A percentile compares a stretch with the other conserved stretches of the same genome.
Conservation (phyloP, 345 rosid genomes). For the Clausena lansium region DNA sequence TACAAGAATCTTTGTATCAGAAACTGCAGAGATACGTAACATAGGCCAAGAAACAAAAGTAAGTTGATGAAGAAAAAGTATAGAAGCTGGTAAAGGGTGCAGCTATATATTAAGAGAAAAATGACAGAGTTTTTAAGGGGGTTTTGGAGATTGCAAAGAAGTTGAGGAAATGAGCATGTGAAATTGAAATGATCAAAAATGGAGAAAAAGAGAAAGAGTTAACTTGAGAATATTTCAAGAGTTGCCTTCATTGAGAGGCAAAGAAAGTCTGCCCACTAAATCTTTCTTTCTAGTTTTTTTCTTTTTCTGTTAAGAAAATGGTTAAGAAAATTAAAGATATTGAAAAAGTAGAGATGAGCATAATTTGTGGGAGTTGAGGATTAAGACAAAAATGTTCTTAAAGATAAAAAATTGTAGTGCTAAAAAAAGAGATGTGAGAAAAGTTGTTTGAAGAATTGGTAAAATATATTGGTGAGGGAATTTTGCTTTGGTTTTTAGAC, state of each 20-base stretch:
- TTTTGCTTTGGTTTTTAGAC: not conserved
- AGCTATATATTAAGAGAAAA: not conserved
- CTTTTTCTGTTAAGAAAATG: not conserved
- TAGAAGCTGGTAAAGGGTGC: not conserved
- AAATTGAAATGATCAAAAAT: not conserved
- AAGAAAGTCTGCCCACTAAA: slow-evolving; percentile 5
- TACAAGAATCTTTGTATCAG: not conserved
- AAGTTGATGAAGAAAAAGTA: too few species aligned
- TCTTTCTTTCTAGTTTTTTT: not conserved
- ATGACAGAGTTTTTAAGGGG: not conserved
- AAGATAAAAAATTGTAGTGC: not conserved
- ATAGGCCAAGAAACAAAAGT: not conserved
- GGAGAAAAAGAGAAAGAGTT: too few species aligned
- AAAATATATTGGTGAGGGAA: not conserved
- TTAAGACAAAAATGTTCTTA: not conserved
- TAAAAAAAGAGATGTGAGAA: not conserved
- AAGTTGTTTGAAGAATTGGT: not conserved
- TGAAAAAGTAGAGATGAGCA: not conserved
- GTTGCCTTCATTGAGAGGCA: slow-evolving; percentile 19
- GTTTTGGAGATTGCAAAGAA: not conserved
- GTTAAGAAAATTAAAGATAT: not conserved
- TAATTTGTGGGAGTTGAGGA: not conserved
- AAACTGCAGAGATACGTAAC: not conserved
- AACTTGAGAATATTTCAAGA: slow-evolving; percentile 15
- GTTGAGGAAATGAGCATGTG: not conserved